A percentile compares a stretch with the other conserved stretches of the same genome.
These are phyloP conservation scores for Funneliformis geosporum DNA, from an alignment of 192 early-diverging fungal species.

Conservation along the genomic window DNA sequence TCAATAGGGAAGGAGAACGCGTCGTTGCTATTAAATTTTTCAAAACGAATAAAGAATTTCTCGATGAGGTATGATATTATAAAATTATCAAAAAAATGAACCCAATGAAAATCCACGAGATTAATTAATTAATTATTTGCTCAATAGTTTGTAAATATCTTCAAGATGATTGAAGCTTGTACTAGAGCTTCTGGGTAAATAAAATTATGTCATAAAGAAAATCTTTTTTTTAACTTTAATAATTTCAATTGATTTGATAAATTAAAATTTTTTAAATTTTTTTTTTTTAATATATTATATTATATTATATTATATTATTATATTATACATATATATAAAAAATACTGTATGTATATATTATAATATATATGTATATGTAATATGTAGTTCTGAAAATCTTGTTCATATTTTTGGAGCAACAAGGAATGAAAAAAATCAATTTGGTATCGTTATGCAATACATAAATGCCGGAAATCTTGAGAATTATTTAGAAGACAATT, in stretches of 20 bases:
- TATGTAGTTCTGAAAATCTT: neutral
- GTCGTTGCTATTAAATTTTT: too few relatives aligned
- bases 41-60: too few relatives aligned
- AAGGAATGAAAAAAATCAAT: neutral
- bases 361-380: too few relatives aligned
- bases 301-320: too few relatives aligned
- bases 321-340: too few relatives aligned
- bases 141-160: neutral
- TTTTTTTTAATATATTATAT: neutral
- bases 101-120: neutral
- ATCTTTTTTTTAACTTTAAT: too few relatives aligned
- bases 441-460: neutral
- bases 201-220: too few relatives aligned
- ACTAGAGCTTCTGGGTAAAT: too few relatives aligned
- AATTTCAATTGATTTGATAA: neutral
- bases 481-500: neutral
- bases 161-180: neutral
- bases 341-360: too few relatives aligned
- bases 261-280: neutral
- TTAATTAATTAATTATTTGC: neutral
- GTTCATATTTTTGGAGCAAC: neutral
- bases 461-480: neutral
- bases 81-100: too few relatives aligned
- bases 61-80: neutral
- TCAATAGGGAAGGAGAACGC: too few relatives aligned